These are phyloP conservation scores for Saccharomyces uvarum DNA, from an alignment of 1,139 yeast species.

Conservation along the genomic window DNA sequence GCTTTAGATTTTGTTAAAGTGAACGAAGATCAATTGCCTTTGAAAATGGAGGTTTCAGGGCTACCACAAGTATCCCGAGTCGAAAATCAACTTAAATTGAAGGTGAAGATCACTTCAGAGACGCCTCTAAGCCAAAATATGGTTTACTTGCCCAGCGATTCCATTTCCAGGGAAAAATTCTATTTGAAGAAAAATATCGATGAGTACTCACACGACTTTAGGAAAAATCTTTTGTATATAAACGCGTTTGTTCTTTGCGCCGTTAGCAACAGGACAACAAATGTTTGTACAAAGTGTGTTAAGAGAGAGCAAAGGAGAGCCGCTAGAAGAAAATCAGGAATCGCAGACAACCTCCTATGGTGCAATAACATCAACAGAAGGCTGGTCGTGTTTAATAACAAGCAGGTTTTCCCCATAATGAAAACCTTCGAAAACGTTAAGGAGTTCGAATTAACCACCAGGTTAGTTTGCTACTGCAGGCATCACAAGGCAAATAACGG, in stretches of 20 bases:
- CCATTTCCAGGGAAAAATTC: conserved; percentile 79
- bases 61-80: conserved; percentile 80
- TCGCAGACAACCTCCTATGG: conserved; percentile 68
- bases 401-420: conserved; percentile 74
- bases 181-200: conserved; percentile 47
- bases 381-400: conserved; percentile 84
- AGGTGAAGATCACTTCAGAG: conserved; percentile 59
- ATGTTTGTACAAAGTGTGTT: conserved; percentile 80
- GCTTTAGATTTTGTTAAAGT: conserved; percentile 18
- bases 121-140: neutral
- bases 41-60: conserved; percentile 48
- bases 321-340: conserved; percentile 70
- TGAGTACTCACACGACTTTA: conserved; percentile 39
- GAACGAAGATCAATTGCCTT: conserved; percentile 43
- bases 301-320: conserved; percentile 91
- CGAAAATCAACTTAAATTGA: conserved; percentile 85
- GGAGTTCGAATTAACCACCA: conserved; percentile 65
- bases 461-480: conserved; percentile 91
- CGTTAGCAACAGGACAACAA: conserved; percentile 44
- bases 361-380: conserved; percentile 65
- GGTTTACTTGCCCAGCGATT: conserved; percentile 74
- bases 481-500: conserved; percentile 85
- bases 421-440: conserved; percentile 38
- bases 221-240: conserved; percentile 48
- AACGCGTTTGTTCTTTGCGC: conserved; percentile 61